Conservation (phyloP, 768 basidiomycete species). For the Pleurotus platypus region DNA sequence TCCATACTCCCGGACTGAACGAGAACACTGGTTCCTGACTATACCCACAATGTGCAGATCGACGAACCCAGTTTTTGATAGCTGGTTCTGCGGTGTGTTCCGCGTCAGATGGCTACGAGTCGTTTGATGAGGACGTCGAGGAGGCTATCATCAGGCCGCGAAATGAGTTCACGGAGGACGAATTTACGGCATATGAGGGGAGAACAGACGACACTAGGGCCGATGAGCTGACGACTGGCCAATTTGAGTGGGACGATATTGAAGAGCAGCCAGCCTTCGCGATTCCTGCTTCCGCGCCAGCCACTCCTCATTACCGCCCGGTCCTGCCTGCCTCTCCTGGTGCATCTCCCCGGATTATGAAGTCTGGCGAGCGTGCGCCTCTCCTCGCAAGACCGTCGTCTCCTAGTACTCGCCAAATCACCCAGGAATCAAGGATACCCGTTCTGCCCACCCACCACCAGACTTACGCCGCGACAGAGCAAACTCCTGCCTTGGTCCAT, state of each 20-base stretch:
- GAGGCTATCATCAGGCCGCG: slow-evolving; percentile 12
- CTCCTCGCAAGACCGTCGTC: background rate
- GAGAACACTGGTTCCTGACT: background rate
- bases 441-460: slow-evolving; percentile 9
- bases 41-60: slow-evolving; percentile 39
- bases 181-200: slow-evolving; percentile 10
- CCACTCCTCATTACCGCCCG: background rate
- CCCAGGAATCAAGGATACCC: background rate
- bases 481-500: background rate
- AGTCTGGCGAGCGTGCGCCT: background rate
- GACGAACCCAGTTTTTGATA: slow-evolving; percentile 63
- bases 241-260: slow-evolving; percentile 20
- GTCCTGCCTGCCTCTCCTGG: background rate
- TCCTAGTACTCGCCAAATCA: background rate
- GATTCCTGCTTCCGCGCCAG: background rate
- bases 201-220: slow-evolving; percentile 9
- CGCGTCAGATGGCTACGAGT: slow-evolving; percentile 37
- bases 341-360: background rate
- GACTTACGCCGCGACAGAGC: slow-evolving; percentile 7
- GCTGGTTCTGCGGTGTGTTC: slow-evolving; percentile 57
- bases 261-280: slow-evolving; percentile 9
- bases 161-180: slow-evolving; percentile 21
- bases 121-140: slow-evolving; percentile 37
- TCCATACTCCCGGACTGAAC: background rate
- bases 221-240: slow-evolving; percentile 14